Base-by-base conservation (phyloP, 176 grass and related monocot genomes). In the Juncus inflexus region DNA sequence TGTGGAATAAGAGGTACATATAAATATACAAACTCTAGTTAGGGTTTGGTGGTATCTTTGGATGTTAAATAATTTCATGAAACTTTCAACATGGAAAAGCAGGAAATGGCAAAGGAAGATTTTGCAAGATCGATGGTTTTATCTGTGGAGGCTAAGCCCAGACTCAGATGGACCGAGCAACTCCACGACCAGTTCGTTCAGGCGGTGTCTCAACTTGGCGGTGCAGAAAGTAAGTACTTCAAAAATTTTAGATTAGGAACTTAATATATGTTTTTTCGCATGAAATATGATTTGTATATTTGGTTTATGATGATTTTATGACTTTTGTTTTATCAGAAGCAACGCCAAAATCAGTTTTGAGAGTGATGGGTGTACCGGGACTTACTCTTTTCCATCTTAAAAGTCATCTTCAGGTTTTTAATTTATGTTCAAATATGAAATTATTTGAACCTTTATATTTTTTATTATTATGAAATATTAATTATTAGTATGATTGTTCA, bases 311-410 rank as follows among this genome's bases (percentile, higher is more conserved):
- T 64, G 59, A 75, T 75, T 10, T 37, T 54, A 62, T 35, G 19
- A 28, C 1, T 62, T 42, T 69, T 75, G 63, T 35, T 40, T 62
- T 85, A 66, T 63, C 84, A 96, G 91, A 70, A 80, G 91, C 91
- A 9, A 96, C 91, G 38, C 87, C 91, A 19, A 91, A 86, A 75
- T 81, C 81, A 5, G 79, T 96, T 70, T 65, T 96, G 84, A 77
- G 66, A 16, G 69, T 56, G 3, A 96, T 91, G 91, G 84, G 62
- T 72, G 66, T 88, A 59, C 84, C 74, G 42, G 87, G 79, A 49
- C 91, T 96, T 55, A 88, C 91, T 70, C 63, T 96, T 58, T 79
- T 81, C 84, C 87, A 96, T 61, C 70, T 96, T 53, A 96, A 96
- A 83, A 96, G 91, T 62, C 87, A 90, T 77, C 91, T 96, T 56